A percentile compares a stretch with the other conserved stretches of the same genome.
Evolutionary conservation across 208 protist genomes (phyloP).

Genomic region (Borovskyia barvae): DNA sequence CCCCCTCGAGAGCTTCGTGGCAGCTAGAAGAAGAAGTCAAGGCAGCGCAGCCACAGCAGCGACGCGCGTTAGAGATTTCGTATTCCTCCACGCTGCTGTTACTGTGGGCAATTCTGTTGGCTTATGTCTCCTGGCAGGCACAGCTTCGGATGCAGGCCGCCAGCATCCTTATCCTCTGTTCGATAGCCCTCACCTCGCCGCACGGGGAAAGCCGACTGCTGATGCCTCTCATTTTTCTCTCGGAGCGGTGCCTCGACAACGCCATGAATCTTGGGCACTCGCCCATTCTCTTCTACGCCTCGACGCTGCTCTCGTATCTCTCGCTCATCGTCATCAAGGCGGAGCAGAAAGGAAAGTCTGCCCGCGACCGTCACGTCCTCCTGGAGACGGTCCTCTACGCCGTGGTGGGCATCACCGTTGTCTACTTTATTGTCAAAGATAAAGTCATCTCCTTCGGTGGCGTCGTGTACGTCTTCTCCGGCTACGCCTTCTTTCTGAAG

Average conservation of each 20-base stretch:
- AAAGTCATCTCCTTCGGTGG: slow-evolving; percentile 59
- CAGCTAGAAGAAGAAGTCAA: too few species aligned
- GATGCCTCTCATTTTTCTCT: slow-evolving; percentile 78
- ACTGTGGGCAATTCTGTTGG: slow-evolving; percentile 56
- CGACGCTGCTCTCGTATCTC: slow-evolving; percentile 74
- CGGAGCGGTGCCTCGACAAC: slow-evolving; percentile 61
- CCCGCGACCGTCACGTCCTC: slow-evolving; percentile 38
- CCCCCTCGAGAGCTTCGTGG: too few species aligned
- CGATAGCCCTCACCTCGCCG: slow-evolving; percentile 47
- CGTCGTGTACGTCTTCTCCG: slow-evolving; percentile 56
- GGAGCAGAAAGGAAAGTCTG: slow-evolving; percentile 31
- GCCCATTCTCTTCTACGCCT: slow-evolving; percentile 79
- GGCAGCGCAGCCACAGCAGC: too few species aligned
- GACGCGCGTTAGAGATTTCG: slow-evolving; percentile 53
- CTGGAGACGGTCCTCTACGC: slow-evolving; percentile 36
- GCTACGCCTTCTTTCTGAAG: slow-evolving; percentile 66
- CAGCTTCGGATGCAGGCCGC: slow-evolving; percentile 39
- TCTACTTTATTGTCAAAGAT: slow-evolving; percentile 63
- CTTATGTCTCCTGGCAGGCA: slow-evolving; percentile 46
- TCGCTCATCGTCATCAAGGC: slow-evolving; percentile 46
- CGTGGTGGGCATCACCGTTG: slow-evolving; percentile 37
- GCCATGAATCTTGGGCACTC: slow-evolving; percentile 40
- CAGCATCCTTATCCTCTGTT: slow-evolving; percentile 52
- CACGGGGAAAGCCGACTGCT: slow-evolving; percentile 80
- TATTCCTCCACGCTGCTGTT: slow-evolving; percentile 83